Evolutionary conservation across 352 stramenopile genomes (phyloP), one percentile per base, ranked within the genome.

Genomic region (Elongisporangium prolatum): DNA sequence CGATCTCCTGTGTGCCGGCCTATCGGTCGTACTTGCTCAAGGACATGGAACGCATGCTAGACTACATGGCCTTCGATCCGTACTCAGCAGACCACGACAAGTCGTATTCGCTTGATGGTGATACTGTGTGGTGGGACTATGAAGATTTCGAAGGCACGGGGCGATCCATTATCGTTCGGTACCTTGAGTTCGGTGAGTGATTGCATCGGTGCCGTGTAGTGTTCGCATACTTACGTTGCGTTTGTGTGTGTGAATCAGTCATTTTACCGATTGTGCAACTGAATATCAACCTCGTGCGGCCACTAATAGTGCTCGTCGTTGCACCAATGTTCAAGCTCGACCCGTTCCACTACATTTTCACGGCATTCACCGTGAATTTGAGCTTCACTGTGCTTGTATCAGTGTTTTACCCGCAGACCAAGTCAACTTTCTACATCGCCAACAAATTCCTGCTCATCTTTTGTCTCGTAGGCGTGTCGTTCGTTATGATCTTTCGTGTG

Each of bases 381-480:
- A 69, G 71, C 48, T 93, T 86, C 50, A 87, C 61, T 49, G 53
- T 90, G 13, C 63, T 90, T 21, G 74, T 91, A n/a, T 67, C 80
- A 4, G 18, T 83, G 9, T 62, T 81, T 59, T 91, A 81, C 40
- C 84, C 84, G 16, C 63, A 81, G n/a, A 84, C 80, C 28, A 71
- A 67, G 18, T 80, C 71, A 10, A 57, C 72, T 11, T 76, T 75
- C 28, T 88, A 78, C 69, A 87, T 90, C 50, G 21, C 75, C 22
- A 89, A 88, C 69, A 89, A 90, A 60, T 91, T 90, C 48, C 60
- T 85, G 51, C 64, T 90, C 34, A 70, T 93, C 16, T 88, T 88
- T 51, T 76, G 70, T 11, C 76, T 89, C 21, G 67, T 78, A 0
- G 69, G 68, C 11, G 59, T 91, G 40, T 74, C 77, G 5, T 68